Conservation (phyloP, 805 yeast species). For the Candida chauliodis region DNA sequence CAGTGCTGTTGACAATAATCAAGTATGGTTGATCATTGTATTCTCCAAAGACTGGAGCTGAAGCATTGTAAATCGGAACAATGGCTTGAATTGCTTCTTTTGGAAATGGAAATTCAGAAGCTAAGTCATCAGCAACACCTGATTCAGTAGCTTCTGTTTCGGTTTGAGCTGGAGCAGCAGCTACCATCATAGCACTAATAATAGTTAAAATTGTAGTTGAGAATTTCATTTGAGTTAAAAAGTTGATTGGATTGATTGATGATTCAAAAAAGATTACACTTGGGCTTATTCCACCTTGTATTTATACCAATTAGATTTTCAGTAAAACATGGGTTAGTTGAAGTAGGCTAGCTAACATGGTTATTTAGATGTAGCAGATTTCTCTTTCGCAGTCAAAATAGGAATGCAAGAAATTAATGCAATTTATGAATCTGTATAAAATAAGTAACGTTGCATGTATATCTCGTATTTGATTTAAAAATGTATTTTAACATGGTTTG, state of each 20-base stretch:
- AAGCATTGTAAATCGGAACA: not conserved
- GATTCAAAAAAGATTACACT: not conserved
- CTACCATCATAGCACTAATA: not conserved
- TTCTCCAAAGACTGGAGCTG: constrained; percentile 2
- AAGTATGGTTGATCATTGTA: constrained; percentile 1
- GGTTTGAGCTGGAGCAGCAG: not conserved
- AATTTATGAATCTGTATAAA: too few relatives aligned
- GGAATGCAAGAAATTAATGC: not conserved
- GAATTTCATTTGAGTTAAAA: not conserved
- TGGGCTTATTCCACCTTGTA: too few relatives aligned
- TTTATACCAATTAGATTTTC: too few relatives aligned
- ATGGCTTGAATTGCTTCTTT: constrained; percentile 2
- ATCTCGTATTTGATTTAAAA: not conserved
- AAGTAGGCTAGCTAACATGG: too few relatives aligned
- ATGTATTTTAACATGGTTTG: not conserved
- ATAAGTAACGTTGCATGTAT: not conserved
- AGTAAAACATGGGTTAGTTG: too few relatives aligned
- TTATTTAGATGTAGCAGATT: too few relatives aligned
- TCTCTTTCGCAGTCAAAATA: not conserved
- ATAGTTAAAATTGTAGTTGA: not conserved
- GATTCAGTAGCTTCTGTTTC: not conserved
- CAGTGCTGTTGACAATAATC: constrained; percentile 4
- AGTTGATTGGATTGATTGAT: not conserved
- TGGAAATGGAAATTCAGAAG: not conserved
- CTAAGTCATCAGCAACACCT: not conserved